phyloP scores from a whole-genome alignment of 106 monocot species.

The Triglochin maritima region DNA sequence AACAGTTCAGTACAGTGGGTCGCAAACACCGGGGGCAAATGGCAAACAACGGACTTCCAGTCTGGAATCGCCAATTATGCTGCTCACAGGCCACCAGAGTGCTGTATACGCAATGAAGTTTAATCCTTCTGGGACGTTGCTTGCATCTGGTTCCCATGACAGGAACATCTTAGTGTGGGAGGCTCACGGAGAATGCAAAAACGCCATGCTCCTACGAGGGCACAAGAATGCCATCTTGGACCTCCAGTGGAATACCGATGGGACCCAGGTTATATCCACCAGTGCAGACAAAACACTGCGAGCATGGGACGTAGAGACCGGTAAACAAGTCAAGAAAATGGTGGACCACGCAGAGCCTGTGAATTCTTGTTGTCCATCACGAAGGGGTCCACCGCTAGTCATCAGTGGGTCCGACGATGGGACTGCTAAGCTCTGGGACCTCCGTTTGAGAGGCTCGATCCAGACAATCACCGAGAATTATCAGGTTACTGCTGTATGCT shows the following conservation, averaged over 20 bases:
- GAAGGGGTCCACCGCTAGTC: constrained; percentile 74
- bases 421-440: constrained; percentile 95
- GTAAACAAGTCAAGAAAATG: constrained; percentile 96
- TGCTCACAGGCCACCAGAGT: constrained; percentile 84
- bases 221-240: constrained; percentile 93
- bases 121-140: constrained; percentile 68
- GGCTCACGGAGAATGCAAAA: constrained; percentile 85
- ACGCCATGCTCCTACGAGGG: constrained; percentile 75
- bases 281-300: constrained; percentile 90
- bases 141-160: constrained; percentile 96
- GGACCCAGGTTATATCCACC: constrained; percentile 67
- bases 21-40: constrained; percentile 27
- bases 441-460: constrained; percentile 69
- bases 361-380: constrained; percentile 74
- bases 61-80: constrained; percentile 90
- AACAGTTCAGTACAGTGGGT: constrained; percentile 20
- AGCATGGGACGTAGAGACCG: constrained; percentile 89
- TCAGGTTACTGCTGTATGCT: constrained; percentile 82
- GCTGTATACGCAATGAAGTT: constrained; percentile 91
- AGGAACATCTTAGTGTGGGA: constrained; percentile 86
- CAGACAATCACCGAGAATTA: constrained; percentile 87
- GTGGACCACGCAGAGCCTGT: constrained; percentile 80
- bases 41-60: constrained; percentile 70
- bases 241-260: constrained; percentile 85
- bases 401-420: constrained; percentile 96